Base-by-base conservation (phyloP, 2,329 filamentous ascomycete genomes). In the Canariomyces notabilis region DNA sequence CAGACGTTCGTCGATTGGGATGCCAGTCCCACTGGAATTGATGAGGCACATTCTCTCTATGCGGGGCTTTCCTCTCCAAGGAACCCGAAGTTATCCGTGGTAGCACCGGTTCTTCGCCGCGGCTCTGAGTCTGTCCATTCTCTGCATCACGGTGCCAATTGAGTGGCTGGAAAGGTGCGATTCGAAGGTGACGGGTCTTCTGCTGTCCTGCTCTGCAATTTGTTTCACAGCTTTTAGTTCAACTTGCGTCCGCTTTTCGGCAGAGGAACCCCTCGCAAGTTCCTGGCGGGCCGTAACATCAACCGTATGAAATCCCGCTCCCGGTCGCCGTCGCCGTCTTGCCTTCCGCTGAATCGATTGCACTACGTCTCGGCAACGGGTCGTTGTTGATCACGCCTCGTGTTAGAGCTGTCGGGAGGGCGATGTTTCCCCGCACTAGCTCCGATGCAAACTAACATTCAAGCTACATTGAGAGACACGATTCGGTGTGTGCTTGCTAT, bases 71-170 rank as follows among this genome's bases (percentile, higher is more conserved):
- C n/a, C 37, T 31, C 32, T 33, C 37, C 23, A 16, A 18, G 23
- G 19, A 42, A 46, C 40, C 46, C 46, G 55, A 40, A 16, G 48
- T 31, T 34, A 42, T 48, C 51, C 48, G 45, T 44, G 21, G 36
- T 37, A 35, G 35, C 21, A 44, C 37, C 35, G 31, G 29, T 15
- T 15, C 21, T 39, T 29, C 33, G 38, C 29, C 35, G 37, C 34
- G 22, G n/a, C 19, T 22, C 45, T 42, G 42, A 34, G 20, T 32
- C 36, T 22, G 37, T 34, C 49, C 41, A 47, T 33, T 42, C 21
- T 37, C 20, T 39, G 41, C 35, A 35, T 49, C 52, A 53, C 50
- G 43, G 48, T 53, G 43, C 52, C 50, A 51, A 54, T 45, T 44
- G 50, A 53, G 45, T 51, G 52, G 50, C 48, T 49, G 41, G 33